phyloP scores from a whole-genome alignment of 1,139 yeast species.

The Spathaspora jeffriesii region DNA sequence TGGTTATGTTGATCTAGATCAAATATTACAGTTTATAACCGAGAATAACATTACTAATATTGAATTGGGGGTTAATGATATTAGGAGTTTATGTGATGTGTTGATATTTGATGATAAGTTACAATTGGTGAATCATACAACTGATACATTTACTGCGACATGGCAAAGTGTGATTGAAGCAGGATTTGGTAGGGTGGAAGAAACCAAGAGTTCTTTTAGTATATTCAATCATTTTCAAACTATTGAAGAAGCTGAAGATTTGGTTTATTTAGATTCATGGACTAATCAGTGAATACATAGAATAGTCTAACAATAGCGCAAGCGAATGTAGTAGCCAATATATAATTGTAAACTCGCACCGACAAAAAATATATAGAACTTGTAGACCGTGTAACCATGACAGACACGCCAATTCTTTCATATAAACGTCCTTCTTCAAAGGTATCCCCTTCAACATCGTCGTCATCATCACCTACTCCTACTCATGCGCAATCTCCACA shows the following conservation, averaged over 20 bases:
- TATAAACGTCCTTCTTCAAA: conserved; percentile 11
- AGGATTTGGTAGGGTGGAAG: conserved; percentile 46
- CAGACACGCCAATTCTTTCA: conserved; percentile 1
- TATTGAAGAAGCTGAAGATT: conserved; percentile 32
- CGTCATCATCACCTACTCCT: conserved; percentile 7
- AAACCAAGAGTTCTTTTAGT: conserved; percentile 19
- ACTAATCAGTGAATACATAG: conserved; percentile 4
- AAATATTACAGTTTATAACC: conserved; percentile 76
- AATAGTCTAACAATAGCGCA: too few species aligned
- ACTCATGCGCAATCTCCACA: not conserved
- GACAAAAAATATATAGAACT: not conserved
- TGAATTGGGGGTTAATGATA: conserved; percentile 72
- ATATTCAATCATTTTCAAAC: conserved; percentile 37
- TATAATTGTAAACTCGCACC: too few species aligned
- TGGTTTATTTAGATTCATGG: conserved; percentile 45
- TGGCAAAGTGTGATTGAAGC: conserved; percentile 64
- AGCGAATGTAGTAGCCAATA: too few species aligned
- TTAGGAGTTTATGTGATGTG: conserved; percentile 85
- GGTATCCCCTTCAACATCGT: conserved; percentile 7
- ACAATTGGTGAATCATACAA: conserved; percentile 52
- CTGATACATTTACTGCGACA: conserved; percentile 59
- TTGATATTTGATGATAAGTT: conserved; percentile 83
- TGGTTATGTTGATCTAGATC: conserved; percentile 68
- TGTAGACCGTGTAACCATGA: not conserved
- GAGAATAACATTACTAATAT: conserved; percentile 78